These are phyloP conservation scores for Phytophthora sp. DNA, from an alignment of 352 stramenopile species.

Conservation along the genomic window DNA sequence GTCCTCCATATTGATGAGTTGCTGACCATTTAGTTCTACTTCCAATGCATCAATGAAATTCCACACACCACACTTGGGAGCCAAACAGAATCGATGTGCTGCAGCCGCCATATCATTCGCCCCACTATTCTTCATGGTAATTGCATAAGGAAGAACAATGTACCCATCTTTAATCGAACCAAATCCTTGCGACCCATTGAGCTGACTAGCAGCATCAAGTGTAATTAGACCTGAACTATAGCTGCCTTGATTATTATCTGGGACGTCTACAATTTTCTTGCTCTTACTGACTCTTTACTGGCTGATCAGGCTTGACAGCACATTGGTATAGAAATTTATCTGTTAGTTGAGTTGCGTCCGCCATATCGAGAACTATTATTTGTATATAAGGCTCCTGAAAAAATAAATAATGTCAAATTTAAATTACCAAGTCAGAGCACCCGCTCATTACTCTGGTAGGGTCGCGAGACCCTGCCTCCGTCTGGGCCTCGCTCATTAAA, in stretches of 20 bases:
- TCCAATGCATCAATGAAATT: constrained; percentile 3
- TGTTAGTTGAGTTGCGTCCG: not conserved
- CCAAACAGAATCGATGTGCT: not conserved
- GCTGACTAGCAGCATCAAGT: not conserved
- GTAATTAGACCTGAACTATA: constrained; percentile 1
- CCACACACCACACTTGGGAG: not conserved
- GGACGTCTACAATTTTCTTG: not conserved
- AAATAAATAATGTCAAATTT: not conserved
- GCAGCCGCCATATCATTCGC: not conserved
- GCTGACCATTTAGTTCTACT: constrained; percentile 3
- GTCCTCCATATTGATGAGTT: not conserved
- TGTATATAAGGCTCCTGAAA: not conserved
- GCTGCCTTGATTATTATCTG: not conserved
- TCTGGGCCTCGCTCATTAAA: no score
- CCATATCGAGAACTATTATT: no score
- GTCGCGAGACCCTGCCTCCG: no score
- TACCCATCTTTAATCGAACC: not conserved
- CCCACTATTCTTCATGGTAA: not conserved
- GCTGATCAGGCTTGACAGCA: not conserved
- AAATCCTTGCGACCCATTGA: constrained; percentile 1
- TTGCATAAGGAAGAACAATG: constrained; percentile 2
- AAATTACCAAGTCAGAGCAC: no score
- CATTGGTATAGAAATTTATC: constrained; percentile 6
- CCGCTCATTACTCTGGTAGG: no score
- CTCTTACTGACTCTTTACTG: not conserved